Base-by-base conservation (phyloP, 306 rosid genomes). In the Dalbergia oliveri region DNA sequence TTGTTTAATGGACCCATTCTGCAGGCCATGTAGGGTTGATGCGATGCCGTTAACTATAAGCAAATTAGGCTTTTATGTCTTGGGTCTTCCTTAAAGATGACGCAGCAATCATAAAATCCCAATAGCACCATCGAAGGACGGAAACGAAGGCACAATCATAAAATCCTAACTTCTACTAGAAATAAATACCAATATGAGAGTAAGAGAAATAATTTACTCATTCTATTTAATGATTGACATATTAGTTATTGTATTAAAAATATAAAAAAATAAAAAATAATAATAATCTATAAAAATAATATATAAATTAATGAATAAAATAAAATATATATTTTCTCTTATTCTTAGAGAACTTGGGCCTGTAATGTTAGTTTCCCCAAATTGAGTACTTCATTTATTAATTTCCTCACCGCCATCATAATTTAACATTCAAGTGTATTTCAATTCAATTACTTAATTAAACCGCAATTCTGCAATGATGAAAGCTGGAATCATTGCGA, bases 1-100 rank as follows among this genome's bases (percentile, higher is more conserved):
- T 26, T 1, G 51, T 58, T 73, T 73, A 13, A 41, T 41, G 78
- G 68, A 73, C 58, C 58, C 47, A 73, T 21, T 58, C 68, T 59
- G 21, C 13, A 23, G 26, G 53, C 1, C 19, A 43, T 8, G 18
- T 10, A 14, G 47, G 10, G 80, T 63, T 76, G 33, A 6, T 37
- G 5, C 7, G 41, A 37, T 37, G 47, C 54, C 7, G 64, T 76
- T 11, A 76, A 51, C 21, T 5, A 64, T 14, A 64, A 50, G 73
- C 64, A 76, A 64, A 64, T 34, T 53, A 26, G 26, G 54, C 0
- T 23, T 51, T 50, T 50, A 12, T 45, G 13, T 18, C 73, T 18
- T 8, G 7, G 39, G 12, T 19, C 3, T 72, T 18, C 45, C 72
- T 61, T 79, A 62, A 79, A 71, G 64, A 37, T 47, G 47, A 79